A percentile compares a stretch with the other conserved stretches of the same genome.
Evolutionary conservation across 805 yeast genomes (phyloP).

Genomic region (Metschnikowia rubicola): DNA sequence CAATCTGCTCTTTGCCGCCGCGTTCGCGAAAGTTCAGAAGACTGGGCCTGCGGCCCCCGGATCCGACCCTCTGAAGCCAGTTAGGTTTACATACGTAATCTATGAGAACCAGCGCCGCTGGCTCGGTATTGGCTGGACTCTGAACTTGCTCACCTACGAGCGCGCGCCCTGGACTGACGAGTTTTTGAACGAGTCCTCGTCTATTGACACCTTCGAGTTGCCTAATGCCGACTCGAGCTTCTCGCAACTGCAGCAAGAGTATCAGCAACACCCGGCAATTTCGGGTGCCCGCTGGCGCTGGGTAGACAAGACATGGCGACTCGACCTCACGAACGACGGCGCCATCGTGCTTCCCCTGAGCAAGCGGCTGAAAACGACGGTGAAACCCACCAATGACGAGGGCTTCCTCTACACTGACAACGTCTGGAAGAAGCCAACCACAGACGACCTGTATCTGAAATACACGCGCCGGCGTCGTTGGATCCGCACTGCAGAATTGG

Average conservation of each 20-base stretch:
- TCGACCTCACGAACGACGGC: constrained; percentile 86
- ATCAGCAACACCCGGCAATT: constrained; percentile 28
- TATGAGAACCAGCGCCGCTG: constrained; percentile 95
- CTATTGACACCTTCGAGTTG: constrained; percentile 72
- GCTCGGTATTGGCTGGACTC: constrained; percentile 98
- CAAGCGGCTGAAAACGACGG: constrained; percentile 52
- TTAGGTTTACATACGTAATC: constrained; percentile 84
- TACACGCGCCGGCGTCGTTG: constrained; percentile 94
- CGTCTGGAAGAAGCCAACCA: constrained; percentile 88
- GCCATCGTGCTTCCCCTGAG: constrained; percentile 67
- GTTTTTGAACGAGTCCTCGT: constrained; percentile 77
- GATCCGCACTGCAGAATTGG: constrained; percentile 90
- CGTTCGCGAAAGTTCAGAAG: constrained; percentile 50
- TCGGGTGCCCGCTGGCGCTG: constrained; percentile 86
- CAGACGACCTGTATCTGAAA: constrained; percentile 84
- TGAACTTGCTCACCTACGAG: constrained; percentile 86
- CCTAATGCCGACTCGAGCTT: constrained; percentile 60
- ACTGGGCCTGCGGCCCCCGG: constrained; percentile 12
- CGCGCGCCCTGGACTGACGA: constrained; percentile 98
- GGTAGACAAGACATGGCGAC: constrained; percentile 90
- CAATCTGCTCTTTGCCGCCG: constrained; percentile 51
- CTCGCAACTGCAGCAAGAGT: constrained; percentile 28
- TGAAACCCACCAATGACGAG: constrained; percentile 74
- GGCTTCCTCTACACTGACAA: constrained; percentile 89
- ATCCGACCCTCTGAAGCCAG: constrained; percentile 37